phyloP scores from a whole-genome alignment of 345 rosid species.

The Moricandia arvensis region DNA sequence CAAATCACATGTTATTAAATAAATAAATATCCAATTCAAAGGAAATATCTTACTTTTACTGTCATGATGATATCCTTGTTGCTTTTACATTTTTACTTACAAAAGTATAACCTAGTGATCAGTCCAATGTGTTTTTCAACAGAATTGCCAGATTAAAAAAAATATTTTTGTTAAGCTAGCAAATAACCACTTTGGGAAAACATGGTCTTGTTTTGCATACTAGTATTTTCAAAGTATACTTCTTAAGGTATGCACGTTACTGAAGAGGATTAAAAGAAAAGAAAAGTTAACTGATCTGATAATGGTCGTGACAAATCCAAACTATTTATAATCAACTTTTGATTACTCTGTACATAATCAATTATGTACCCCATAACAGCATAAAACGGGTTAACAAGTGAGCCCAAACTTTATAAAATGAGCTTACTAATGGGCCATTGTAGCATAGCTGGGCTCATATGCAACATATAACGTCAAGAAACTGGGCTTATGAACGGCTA shows the following conservation, averaged over 20 bases:
- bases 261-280: not conserved
- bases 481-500: not conserved
- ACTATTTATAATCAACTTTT: not conserved
- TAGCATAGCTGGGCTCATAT: not conserved
- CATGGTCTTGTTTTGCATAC: not conserved
- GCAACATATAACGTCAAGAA: not conserved
- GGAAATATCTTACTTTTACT: not conserved
- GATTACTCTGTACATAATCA: not conserved
- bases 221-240: not conserved
- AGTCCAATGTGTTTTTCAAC: not conserved
- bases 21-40: not conserved
- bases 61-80: not conserved
- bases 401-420: not conserved
- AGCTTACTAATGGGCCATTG: not conserved
- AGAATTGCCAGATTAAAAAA: not conserved
- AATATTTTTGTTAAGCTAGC: not conserved
- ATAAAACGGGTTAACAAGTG: not conserved
- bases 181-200: not conserved
- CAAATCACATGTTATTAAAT: not conserved
- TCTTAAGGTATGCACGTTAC: slow-evolving; percentile 16
- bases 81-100: too few relatives aligned
- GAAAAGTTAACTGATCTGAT: not conserved
- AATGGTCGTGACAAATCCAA: slow-evolving; percentile 26
- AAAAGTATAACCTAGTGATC: not conserved
- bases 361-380: not conserved